Conservation (phyloP, 495 filamentous ascomycete genomes). For the Aspergillus nanangensis region DNA sequence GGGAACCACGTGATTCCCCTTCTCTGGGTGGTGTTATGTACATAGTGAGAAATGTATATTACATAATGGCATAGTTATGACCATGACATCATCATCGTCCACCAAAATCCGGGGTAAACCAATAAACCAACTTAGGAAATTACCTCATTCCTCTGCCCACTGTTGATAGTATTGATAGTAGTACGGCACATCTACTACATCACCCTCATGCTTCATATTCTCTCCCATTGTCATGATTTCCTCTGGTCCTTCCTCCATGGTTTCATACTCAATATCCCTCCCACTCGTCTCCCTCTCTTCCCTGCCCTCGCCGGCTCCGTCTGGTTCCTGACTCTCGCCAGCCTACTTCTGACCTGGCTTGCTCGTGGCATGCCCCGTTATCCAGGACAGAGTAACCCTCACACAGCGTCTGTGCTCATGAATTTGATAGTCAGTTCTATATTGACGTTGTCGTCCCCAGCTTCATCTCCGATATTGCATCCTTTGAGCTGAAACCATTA, state of each 20-base stretch:
- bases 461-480: constrained; percentile 21
- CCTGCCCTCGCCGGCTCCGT: constrained; percentile 14
- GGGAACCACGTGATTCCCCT: no score
- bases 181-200: neutral
- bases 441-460: no score
- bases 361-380: constrained; percentile 15
- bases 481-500: constrained; percentile 18
- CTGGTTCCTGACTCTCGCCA: constrained; percentile 18
- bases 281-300: constrained; percentile 14
- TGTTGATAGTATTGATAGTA: no score
- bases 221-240: constrained; percentile 13
- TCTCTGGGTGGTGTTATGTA: no score
- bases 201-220: constrained; percentile 7
- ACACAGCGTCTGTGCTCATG: constrained; percentile 10
- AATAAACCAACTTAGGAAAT: no score
- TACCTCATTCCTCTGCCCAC: no score
- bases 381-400: constrained; percentile 16
- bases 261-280: constrained; percentile 19
- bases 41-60: no score
- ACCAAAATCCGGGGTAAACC: no score
- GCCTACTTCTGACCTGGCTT: constrained; percentile 15
- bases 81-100: no score
- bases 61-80: no score
- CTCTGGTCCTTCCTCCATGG: constrained; percentile 15
- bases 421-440: no score